Conservation (phyloP, 495 filamentous ascomycete genomes). For the Aspergillus ostianus region DNA sequence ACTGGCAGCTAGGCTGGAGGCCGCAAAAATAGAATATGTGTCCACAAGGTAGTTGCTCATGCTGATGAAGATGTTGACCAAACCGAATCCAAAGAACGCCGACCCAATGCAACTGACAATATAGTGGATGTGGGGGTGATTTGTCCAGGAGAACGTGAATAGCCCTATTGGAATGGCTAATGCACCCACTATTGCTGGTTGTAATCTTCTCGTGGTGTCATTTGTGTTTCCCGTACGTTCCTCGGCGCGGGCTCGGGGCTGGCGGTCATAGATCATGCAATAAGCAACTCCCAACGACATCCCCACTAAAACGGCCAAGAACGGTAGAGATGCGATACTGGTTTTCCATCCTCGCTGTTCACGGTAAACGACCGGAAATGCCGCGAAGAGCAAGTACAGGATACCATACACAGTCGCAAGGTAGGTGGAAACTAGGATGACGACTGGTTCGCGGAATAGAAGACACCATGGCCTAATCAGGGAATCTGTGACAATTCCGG, state of each 20-base stretch:
- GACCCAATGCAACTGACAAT: neutral
- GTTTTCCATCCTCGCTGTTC: conserved; percentile 63
- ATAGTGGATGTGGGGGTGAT: no score
- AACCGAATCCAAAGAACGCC: neutral
- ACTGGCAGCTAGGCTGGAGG: conserved; percentile 2
- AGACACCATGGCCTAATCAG: no score
- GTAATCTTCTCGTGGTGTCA: no score
- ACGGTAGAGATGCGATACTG: conserved; percentile 63
- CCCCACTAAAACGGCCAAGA: conserved; percentile 66
- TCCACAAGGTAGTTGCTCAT: neutral
- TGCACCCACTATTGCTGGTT: no score
- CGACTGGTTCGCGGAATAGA: neutral
- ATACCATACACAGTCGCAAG: conserved; percentile 63
- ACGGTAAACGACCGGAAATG: conserved; percentile 65
- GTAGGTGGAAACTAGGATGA: conserved; percentile 40
- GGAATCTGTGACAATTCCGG: no score
- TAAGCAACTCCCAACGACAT: conserved; percentile 1
- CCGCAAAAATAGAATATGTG: conserved; percentile 32
- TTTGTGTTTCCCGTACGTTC: no score
- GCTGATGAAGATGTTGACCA: no score
- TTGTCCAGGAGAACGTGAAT: no score
- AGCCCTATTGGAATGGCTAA: no score
- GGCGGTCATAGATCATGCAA: no score
- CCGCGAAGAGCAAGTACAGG: conserved; percentile 70
- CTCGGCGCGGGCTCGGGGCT: no score